Base-by-base conservation (phyloP, 164 flowering plant species). In the Echeveria elegans region DNA sequence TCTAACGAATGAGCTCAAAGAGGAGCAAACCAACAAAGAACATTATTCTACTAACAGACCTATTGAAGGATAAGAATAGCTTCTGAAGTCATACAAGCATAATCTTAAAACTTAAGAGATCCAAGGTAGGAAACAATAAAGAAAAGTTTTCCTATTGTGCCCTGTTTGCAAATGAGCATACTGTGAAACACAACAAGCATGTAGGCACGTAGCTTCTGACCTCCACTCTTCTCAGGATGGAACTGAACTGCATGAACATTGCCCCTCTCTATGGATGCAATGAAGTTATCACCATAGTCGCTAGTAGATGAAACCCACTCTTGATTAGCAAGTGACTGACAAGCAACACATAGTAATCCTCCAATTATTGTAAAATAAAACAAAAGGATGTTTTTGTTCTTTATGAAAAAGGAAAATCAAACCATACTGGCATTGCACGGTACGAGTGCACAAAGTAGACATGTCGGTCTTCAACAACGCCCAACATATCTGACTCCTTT, bases 171-270 rank as follows among this genome's bases (percentile, higher is more conserved):
- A 56, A 19, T 56, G 31, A 56, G 18, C 1, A 56, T 56, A 9
- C 32, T 56, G 18, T 56, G n/a, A n/a, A n/a, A n/a, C n/a, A n/a
- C n/a, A n/a, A 26, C 6, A 56, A 4, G 19, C 60, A 53, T 4
- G 28, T 16, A 29, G 28, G 18, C 32, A 56, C 28, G 15, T 2
- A 26, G 61, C 7, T 56, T 56, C 61, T 72, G 77, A 73, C 99
- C 97, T 80, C 99, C 99, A 81, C 99, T 94, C 79, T 94, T 94
- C 75, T 94, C 99, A 31, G 97, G 99, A 77, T 94, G 99, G 80
- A 94, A 94, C 74, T 94, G 99, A 66, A 94, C 96, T 36, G 96
- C 99, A 72, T 94, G 88, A 52, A 88, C 86, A 87, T 88, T 94
- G 73, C 99, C 99, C 81, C 76, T 86, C 71, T 80, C 81, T 62